A percentile compares a stretch with the other conserved stretches of the same genome.
Conservation (phyloP, 2,329 filamentous ascomycete genomes). For the Teratosphaeriaceae sp. region DNA sequence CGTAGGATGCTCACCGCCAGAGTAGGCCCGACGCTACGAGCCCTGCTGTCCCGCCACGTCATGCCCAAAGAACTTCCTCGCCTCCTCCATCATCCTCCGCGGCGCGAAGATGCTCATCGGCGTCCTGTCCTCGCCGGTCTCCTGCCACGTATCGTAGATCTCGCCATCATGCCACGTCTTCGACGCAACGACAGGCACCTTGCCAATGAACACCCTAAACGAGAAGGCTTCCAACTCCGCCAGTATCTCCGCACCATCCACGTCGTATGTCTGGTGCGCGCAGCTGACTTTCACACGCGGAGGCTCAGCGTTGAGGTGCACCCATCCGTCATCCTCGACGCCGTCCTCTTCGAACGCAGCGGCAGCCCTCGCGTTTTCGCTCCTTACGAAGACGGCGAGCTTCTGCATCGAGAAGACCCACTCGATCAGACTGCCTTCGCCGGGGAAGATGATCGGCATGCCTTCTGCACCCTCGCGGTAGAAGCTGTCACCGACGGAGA, state of each 20-base stretch:
- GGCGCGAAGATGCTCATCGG: conserved; percentile 32
- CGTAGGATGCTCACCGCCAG: too few relatives aligned
- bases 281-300: conserved; percentile 25
- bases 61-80: conserved; percentile 24
- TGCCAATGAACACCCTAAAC: conserved; percentile 25
- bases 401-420: conserved; percentile 33
- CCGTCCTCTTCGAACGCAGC: conserved; percentile 11
- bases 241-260: conserved; percentile 33
- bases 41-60: neutral
- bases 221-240: conserved; percentile 30
- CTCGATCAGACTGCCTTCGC: conserved; percentile 33
- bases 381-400: conserved; percentile 28
- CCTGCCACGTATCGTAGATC: conserved; percentile 31
- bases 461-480: conserved; percentile 35
- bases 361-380: conserved; percentile 24
- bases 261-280: conserved; percentile 33
- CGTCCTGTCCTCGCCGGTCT: conserved; percentile 23
- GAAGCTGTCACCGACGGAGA: conserved; percentile 43
- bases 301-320: conserved; percentile 9
- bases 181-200: conserved; percentile 29
- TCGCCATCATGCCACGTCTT: conserved; percentile 24
- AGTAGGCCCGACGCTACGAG: too few relatives aligned
- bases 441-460: conserved; percentile 35
- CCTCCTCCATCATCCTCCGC: conserved; percentile 25
- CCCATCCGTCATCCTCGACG: conserved; percentile 18